phyloP scores from a whole-genome alignment of 257 asterid genomes.

The Craterostigma plantagineum region DNA sequence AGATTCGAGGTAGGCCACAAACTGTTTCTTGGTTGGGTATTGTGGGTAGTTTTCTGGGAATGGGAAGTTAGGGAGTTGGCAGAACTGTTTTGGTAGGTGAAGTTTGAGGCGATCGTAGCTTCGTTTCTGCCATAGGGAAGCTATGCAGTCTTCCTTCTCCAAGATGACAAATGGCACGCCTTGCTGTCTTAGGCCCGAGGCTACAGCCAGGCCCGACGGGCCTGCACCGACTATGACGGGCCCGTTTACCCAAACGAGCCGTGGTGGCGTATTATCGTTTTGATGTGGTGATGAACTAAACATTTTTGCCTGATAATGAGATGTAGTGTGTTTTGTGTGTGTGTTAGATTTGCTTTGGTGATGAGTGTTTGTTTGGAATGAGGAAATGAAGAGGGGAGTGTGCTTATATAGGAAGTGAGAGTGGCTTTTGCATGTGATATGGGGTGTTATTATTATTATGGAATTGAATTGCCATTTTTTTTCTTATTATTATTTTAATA shows the following conservation, averaged over 20 bases:
- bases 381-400: too few relatives aligned
- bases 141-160: slow-evolving; percentile 32
- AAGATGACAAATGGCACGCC: slow-evolving; percentile 24
- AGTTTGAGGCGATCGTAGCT: slow-evolving; percentile 32
- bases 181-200: slow-evolving; percentile 22
- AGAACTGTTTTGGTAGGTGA: slow-evolving; percentile 33
- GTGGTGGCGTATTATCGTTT: too few relatives aligned
- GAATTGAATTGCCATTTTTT: too few relatives aligned
- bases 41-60: slow-evolving; percentile 53
- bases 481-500: too few relatives aligned
- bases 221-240: slow-evolving; percentile 54
- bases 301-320: too few relatives aligned
- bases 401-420: too few relatives aligned
- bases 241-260: slow-evolving; percentile 3
- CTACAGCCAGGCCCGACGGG: slow-evolving; percentile 30
- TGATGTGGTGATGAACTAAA: too few relatives aligned
- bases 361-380: too few relatives aligned
- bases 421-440: too few relatives aligned
- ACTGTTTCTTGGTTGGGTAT: slow-evolving; percentile 35
- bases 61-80: slow-evolving; percentile 39
- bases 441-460: too few relatives aligned
- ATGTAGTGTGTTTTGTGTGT: too few relatives aligned
- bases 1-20: slow-evolving; percentile 34
- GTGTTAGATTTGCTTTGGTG: too few relatives aligned
- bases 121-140: slow-evolving; percentile 29